These are phyloP conservation scores for Cryptosporidium sp. DNA, from an alignment of 169 alveolate genomes.

Conservation along the genomic window DNA sequence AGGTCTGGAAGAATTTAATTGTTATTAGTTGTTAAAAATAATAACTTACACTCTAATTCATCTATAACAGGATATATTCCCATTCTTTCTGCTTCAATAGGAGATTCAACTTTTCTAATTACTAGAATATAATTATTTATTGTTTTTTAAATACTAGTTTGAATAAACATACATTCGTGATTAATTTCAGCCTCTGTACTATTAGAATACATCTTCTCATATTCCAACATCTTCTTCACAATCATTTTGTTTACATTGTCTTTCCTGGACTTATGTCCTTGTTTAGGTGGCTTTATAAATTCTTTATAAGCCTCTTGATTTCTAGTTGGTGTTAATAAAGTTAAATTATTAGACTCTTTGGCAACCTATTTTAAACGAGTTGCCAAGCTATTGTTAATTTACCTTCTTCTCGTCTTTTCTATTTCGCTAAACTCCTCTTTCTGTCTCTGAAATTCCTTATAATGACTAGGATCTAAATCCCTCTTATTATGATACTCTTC, in stretches of 20 bases:
- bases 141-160: neutral
- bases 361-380: neutral
- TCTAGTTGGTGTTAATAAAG: neutral
- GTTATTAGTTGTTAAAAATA: neutral
- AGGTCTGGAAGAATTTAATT: slow-evolving; percentile 5
- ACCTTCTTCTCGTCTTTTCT: slow-evolving; percentile 65
- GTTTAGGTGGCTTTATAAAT: slow-evolving; percentile 16
- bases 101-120: slow-evolving; percentile 37
- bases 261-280: neutral
- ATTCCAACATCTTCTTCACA: slow-evolving; percentile 29
- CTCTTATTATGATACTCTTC: neutral
- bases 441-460: slow-evolving; percentile 17
- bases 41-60: slow-evolving; percentile 40
- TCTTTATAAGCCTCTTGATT: slow-evolving; percentile 67
- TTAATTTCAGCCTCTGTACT: neutral
- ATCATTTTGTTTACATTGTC: slow-evolving; percentile 2
- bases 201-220: slow-evolving; percentile 22
- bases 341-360: neutral
- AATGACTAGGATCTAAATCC: slow-evolving; percentile 19
- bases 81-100: slow-evolving; percentile 36
- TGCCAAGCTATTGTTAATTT: neutral
- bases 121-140: neutral
- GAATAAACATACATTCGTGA: slow-evolving; percentile 23
- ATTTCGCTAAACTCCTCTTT: slow-evolving; percentile 32
- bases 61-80: slow-evolving; percentile 1